These are phyloP conservation scores for Plasmodium knowlesi DNA, from an alignment of 169 alveolate species.

Conservation along the genomic window DNA sequence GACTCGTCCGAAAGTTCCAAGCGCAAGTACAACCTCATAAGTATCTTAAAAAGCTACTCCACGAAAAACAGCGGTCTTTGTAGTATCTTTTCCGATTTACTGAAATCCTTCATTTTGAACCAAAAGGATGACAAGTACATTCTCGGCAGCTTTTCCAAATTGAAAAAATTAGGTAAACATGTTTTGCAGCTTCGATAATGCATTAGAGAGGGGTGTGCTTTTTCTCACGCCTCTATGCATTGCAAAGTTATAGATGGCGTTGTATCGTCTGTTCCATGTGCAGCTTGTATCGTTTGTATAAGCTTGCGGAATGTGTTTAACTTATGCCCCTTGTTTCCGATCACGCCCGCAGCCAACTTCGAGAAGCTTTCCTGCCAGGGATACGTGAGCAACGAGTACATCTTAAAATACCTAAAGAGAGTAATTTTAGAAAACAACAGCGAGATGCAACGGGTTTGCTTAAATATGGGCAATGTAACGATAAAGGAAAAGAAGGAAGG, in stretches of 20 bases:
- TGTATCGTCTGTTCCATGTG: background rate
- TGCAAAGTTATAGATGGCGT: background rate
- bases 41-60: slow-evolving; percentile 27
- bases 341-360: slow-evolving; percentile 2
- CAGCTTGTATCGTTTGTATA: background rate
- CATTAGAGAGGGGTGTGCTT: background rate
- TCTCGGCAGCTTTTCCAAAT: slow-evolving; percentile 9
- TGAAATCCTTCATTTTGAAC: slow-evolving; percentile 29
- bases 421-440: slow-evolving; percentile 45
- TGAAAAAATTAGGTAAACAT: slow-evolving; percentile 44
- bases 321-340: background rate
- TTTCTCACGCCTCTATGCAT: background rate
- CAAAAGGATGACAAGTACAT: slow-evolving; percentile 57
- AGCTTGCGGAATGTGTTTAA: background rate
- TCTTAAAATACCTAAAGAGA: slow-evolving; percentile 49
- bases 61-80: slow-evolving; percentile 6
- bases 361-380: slow-evolving; percentile 38
- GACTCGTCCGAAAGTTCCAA: background rate
- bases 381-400: slow-evolving; percentile 28
- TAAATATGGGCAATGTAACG: slow-evolving; percentile 40
- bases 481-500: slow-evolving; percentile 56
- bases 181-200: background rate
- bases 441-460: background rate
- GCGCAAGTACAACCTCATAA: slow-evolving; percentile 11
- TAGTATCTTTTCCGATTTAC: slow-evolving; percentile 17